Evolutionary conservation across 352 stramenopile species (phyloP), one percentile per base, ranked within the genome.

Genomic region (Phytophthora lateralis): DNA sequence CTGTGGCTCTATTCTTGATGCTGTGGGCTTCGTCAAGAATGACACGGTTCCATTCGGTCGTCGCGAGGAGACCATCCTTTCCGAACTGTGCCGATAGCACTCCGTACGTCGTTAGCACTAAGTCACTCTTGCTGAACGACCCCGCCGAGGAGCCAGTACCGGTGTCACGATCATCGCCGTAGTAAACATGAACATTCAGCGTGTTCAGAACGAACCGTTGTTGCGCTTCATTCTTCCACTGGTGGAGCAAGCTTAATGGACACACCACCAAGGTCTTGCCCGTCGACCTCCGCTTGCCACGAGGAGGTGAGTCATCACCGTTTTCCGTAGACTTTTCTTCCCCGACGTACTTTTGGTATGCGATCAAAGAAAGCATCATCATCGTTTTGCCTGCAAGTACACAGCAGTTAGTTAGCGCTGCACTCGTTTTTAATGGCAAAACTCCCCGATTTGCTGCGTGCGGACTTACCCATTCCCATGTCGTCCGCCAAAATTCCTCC

Each of bases 21-120:
- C 78, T 93, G 66, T 97, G 91, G 4, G 88, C 88, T 69, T 97
- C 91, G 62, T 97, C 91, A 11, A 97, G 74, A 55, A 97, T 92
- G n/a, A 97, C 66, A 12, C 91, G 87, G 29, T 80, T 71, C 91
- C 91, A 97, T 14, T 82, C 39, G 1, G 69, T 75, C 7, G 54
- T 57, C 14, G 75, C 18, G 1, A 90, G 60, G 11, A 64, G 38
- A 32, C 73, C 79, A n/a, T 59, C 66, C 38, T 86, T 87, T 35
- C 80, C 80, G 44, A 82, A 78, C 49, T 96, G 84, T 6, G 78
- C 78, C 50, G 80, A 85, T 18, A 96, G 56, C 29, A 93, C 84
- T 27, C 88, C 88, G 52, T 95, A 96, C 4, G 84, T 95, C 4
- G 88, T 96, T 34, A 96, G 70, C 3, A 96, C 85, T 4, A 96